Percentiles rank a stretch among this genome's conserved stretches.
These are phyloP conservation scores for Gracilariopsis chorda DNA, from an alignment of 23 red algal species.

Conservation along the genomic window DNA sequence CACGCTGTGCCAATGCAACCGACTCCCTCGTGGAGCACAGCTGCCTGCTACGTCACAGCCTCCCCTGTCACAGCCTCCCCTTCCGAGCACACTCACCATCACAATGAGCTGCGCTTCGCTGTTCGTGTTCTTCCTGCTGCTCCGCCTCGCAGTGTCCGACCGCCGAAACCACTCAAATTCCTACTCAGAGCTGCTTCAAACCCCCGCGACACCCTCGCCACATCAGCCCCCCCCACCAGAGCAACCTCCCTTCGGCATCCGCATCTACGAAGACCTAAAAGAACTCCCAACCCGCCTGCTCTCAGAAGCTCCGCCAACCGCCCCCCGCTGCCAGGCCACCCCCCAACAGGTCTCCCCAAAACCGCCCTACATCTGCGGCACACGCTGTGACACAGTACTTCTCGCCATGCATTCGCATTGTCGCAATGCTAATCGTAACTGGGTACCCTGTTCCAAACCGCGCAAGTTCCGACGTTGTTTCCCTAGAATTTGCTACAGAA, in stretches of 20 bases:
- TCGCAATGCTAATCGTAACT: background rate
- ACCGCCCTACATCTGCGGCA: slow-evolving; percentile 37
- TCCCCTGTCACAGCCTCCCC: too few species aligned
- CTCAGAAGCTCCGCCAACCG: background rate
- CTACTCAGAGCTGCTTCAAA: too few species aligned
- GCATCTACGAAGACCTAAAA: slow-evolving; percentile 41
- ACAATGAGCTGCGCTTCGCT: background rate
- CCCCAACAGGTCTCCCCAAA: background rate
- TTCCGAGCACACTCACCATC: background rate
- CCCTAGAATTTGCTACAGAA: slow-evolving; percentile 28
- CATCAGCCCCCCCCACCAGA: slow-evolving; percentile 35
- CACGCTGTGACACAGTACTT: slow-evolving; percentile 31
- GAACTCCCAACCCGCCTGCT: slow-evolving; percentile 31
- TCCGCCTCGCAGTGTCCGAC: background rate
- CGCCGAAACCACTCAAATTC: background rate
- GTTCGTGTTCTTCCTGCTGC: background rate
- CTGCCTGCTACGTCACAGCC: too few species aligned
- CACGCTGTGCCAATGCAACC: too few species aligned
- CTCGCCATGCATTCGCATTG: slow-evolving; percentile 35
- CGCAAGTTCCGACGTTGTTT: slow-evolving; percentile 57
- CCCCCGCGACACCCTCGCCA: too few species aligned
- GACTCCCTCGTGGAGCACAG: too few species aligned
- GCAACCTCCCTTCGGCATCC: slow-evolving; percentile 9
- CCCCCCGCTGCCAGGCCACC: slow-evolving; percentile 11
- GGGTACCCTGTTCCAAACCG: slow-evolving; percentile 37